Evolutionary conservation across 176 grass and related monocot genomes (phyloP), one percentile per base, ranked within the genome.

Genomic region (Ananas comosus): DNA sequence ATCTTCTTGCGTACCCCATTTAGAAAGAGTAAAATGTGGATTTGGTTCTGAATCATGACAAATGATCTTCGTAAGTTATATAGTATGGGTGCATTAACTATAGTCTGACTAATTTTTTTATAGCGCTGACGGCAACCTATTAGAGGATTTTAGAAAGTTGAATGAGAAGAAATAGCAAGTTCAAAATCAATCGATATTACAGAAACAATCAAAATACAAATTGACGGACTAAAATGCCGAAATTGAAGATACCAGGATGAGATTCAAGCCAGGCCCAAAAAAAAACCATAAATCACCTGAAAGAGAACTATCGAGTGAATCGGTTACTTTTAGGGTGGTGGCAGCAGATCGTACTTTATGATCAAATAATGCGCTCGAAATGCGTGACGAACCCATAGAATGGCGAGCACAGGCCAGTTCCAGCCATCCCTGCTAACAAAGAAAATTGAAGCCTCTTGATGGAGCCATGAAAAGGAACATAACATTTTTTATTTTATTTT

Each of bases 351-450:
- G 88, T 66, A 83, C 83, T 71, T 88, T 89, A 69, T 91, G 88
- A 84, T 87, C 82, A 77, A 87, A 78, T 13, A 92, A 50, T n/a
- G 70, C 82, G 78, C 86, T 90, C 2, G 88, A 92, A 69, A 96
- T 76, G 47, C 88, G 86, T 2, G 88, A 80, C 22, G 82, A 52
- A 12, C 92, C 86, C 92, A 92, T 96, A 9, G 86, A 96, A 54
- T 96, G 92, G 12, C 88, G 88, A 47, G 86, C 92, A 83, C 86
- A 85, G 23, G 88, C 92, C 66, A 96, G 66, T 78, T 96, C 92
- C 22, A 96, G 73, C 92, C 92, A 96, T n/a, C 92, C 92, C 92
- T 93, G 53, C 10, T 65, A 72, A 81, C 69, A 69, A 68, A 71
- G 19, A 24, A 65, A 33, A 27, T 59, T 17, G 7, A 59, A 59